Percentiles rank a stretch among this genome's conserved stretches.
phyloP scores from a whole-genome alignment of 108 stramenopile species.

The Discostella stelligeroides region DNA sequence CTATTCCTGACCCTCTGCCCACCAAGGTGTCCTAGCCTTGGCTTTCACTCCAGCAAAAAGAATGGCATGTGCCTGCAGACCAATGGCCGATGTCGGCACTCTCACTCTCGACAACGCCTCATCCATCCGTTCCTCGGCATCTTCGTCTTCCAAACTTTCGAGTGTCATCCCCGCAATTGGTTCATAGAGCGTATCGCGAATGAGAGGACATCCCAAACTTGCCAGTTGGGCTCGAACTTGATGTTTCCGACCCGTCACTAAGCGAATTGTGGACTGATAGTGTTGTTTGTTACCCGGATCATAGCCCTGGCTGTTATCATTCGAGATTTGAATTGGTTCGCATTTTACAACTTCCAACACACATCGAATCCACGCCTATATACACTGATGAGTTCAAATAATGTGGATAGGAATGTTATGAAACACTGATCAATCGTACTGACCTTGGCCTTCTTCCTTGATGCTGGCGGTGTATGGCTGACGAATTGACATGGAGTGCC shows the following conservation, averaged over 20 bases:
- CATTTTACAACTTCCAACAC: slow-evolving; percentile 83
- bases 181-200: slow-evolving; percentile 82
- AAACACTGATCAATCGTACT: background rate
- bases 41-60: slow-evolving; percentile 83
- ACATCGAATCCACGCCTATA: slow-evolving; percentile 82
- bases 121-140: slow-evolving; percentile 68
- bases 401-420: no score
- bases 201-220: slow-evolving; percentile 82
- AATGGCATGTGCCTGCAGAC: slow-evolving; percentile 87
- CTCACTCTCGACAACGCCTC: slow-evolving; percentile 58
- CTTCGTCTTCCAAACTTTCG: slow-evolving; percentile 59
- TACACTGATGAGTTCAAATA: background rate
- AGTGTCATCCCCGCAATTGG: slow-evolving; percentile 81
- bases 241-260: slow-evolving; percentile 89
- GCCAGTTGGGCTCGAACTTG: slow-evolving; percentile 88
- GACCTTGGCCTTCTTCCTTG: slow-evolving; percentile 70
- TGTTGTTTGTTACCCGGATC: slow-evolving; percentile 72
- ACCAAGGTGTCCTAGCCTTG: slow-evolving; percentile 84
- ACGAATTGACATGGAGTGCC: slow-evolving; percentile 89
- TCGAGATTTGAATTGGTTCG: slow-evolving; percentile 69
- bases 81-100: slow-evolving; percentile 78
- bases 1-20: slow-evolving; percentile 74
- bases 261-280: slow-evolving; percentile 83
- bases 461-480: slow-evolving; percentile 64
- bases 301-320: slow-evolving; percentile 50